phyloP scores from a whole-genome alignment of 805 yeast species.

The Helenozyma baotianmanensis region DNA sequence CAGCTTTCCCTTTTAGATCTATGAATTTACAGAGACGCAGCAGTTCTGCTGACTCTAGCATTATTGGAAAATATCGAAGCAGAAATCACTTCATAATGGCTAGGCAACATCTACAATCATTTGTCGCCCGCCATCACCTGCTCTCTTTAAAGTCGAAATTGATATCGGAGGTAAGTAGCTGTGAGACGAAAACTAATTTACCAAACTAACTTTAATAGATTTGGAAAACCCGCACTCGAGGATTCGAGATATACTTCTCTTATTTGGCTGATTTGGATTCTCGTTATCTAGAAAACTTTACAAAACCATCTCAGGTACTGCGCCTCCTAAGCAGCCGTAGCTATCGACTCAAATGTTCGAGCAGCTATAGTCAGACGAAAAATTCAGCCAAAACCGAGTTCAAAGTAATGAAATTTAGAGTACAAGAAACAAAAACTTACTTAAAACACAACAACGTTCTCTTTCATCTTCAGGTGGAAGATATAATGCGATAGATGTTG shows the following conservation, averaged over 20 bases:
- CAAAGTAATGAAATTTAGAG: constrained; percentile 1
- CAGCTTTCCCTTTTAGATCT: background rate
- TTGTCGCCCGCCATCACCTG: background rate
- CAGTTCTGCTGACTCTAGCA: constrained; percentile 1
- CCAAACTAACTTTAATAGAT: constrained; percentile 1
- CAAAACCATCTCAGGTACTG: background rate
- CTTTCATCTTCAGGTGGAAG: constrained; percentile 1
- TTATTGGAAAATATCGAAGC: constrained; percentile 2
- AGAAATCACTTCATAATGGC: constrained; percentile 5
- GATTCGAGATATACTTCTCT: constrained; percentile 1
- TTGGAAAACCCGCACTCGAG: constrained; percentile 1
- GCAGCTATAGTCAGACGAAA: too few relatives aligned
- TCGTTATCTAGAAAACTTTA: constrained; percentile 1
- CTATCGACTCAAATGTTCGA: too few relatives aligned
- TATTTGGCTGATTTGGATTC: constrained; percentile 1
- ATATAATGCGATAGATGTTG: background rate
- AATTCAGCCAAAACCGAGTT: background rate
- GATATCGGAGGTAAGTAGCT: constrained; percentile 1
- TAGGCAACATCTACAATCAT: constrained; percentile 3
- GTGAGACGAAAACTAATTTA: background rate
- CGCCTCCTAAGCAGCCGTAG: too few relatives aligned
- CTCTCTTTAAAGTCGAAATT: constrained; percentile 1
- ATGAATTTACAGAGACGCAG: constrained; percentile 1
- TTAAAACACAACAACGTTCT: background rate
- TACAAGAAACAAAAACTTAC: background rate